A percentile compares a stretch with the other conserved stretches of the same genome.
phyloP scores from a whole-genome alignment of 208 protist species.

The Vickermania ingenoplastis region DNA sequence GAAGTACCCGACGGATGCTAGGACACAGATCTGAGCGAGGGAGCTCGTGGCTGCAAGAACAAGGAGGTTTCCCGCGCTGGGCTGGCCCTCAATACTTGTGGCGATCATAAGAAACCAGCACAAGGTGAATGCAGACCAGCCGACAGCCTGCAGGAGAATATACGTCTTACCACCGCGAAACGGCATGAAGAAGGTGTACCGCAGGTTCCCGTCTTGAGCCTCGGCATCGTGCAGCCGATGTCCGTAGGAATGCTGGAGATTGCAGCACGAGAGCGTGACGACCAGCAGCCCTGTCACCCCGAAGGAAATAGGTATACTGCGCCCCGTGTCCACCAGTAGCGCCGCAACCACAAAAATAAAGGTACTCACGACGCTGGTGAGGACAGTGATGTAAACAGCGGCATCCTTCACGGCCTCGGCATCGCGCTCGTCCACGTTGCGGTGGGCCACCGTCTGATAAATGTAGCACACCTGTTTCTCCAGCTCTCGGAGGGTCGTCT shows the following conservation, averaged over 20 bases:
- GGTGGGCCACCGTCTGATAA: background rate
- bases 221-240: slow-evolving; percentile 33
- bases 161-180: slow-evolving; percentile 51
- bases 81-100: slow-evolving; percentile 27
- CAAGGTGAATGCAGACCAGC: slow-evolving; percentile 43
- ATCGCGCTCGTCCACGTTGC: slow-evolving; percentile 6
- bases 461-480: background rate
- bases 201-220: background rate
- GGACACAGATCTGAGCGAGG: slow-evolving; percentile 31
- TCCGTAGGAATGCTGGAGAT: slow-evolving; percentile 53
- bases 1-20: slow-evolving; percentile 39
- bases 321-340: slow-evolving; percentile 31
- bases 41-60: slow-evolving; percentile 31
- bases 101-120: slow-evolving; percentile 27
- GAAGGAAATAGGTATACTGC: slow-evolving; percentile 47
- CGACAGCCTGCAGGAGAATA: slow-evolving; percentile 37
- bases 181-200: slow-evolving; percentile 64
- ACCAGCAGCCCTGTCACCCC: slow-evolving; percentile 28
- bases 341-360: slow-evolving; percentile 33
- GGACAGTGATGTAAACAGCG: slow-evolving; percentile 37
- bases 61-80: slow-evolving; percentile 21
- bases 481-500: background rate
- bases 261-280: slow-evolving; percentile 44
- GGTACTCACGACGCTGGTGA: slow-evolving; percentile 26
- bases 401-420: slow-evolving; percentile 18